phyloP scores from a whole-genome alignment of 306 rosid species.

The Neltuma alba region DNA sequence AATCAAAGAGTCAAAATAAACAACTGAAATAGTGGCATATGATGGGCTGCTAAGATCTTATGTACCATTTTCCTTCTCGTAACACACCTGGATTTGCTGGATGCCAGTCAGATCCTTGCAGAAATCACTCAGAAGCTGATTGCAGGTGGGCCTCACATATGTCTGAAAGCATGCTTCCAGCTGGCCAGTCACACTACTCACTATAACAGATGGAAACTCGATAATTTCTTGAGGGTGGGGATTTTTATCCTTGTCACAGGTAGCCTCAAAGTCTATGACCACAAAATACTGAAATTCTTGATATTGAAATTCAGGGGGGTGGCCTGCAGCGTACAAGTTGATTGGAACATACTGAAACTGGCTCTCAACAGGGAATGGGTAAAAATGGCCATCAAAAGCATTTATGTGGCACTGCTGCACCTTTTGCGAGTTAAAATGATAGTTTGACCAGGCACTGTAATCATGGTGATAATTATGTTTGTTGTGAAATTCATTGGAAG shows the following conservation, averaged over 20 bases:
- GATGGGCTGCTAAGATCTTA: neutral
- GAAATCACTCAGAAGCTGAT: slow-evolving; percentile 79
- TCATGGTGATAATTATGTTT: slow-evolving; percentile 65
- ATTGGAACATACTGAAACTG: slow-evolving; percentile 61
- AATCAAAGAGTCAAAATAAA: slow-evolving; percentile 8
- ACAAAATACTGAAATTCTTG: slow-evolving; percentile 95
- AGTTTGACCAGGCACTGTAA: slow-evolving; percentile 64
- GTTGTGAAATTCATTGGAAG: slow-evolving; percentile 60
- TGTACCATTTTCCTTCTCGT: slow-evolving; percentile 19
- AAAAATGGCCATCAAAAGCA: slow-evolving; percentile 70
- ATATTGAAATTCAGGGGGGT: slow-evolving; percentile 59
- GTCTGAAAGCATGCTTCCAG: slow-evolving; percentile 94
- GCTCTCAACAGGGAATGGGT: slow-evolving; percentile 64
- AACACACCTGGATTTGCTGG: slow-evolving; percentile 90
- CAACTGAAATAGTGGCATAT: slow-evolving; percentile 6
- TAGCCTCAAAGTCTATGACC: slow-evolving; percentile 98
- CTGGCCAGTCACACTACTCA: slow-evolving; percentile 86
- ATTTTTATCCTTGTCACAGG: slow-evolving; percentile 83
- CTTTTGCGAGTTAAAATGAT: slow-evolving; percentile 70
- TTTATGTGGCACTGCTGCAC: slow-evolving; percentile 76
- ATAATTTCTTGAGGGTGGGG: slow-evolving; percentile 96
- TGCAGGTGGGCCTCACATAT: slow-evolving; percentile 89
- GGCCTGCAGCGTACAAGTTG: slow-evolving; percentile 64
- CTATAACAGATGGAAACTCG: slow-evolving; percentile 96
- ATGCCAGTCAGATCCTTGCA: slow-evolving; percentile 95